Percentiles rank a stretch among this genome's conserved stretches.
phyloP scores from a whole-genome alignment of 257 asterid species.

The Nyctanthes arbortristis region DNA sequence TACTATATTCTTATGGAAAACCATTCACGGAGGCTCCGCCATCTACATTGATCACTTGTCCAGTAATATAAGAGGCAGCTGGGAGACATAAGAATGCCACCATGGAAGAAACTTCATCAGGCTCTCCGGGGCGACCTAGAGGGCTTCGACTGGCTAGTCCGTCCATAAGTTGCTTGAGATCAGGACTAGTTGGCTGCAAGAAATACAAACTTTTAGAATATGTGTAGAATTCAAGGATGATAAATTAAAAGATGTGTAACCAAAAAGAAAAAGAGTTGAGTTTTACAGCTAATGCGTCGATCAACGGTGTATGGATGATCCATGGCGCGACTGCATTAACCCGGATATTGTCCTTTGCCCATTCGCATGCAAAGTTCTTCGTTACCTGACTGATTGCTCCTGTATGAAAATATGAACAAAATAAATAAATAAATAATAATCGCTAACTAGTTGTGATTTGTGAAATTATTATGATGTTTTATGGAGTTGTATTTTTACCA shows the following conservation, averaged over 20 bases:
- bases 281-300: neutral
- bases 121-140: constrained; percentile 47
- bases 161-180: neutral
- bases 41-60: constrained; percentile 62
- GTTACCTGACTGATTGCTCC: constrained; percentile 73
- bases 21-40: constrained; percentile 39
- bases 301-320: neutral
- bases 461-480: neutral
- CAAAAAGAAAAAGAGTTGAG: too few species aligned
- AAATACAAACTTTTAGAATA: neutral
- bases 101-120: constrained; percentile 57
- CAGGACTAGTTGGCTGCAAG: neutral
- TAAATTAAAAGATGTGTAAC: neutral
- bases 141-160: constrained; percentile 44
- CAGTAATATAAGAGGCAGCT: constrained; percentile 63
- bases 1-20: neutral
- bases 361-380: constrained; percentile 65
- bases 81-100: constrained; percentile 75
- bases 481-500: neutral
- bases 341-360: constrained; percentile 71
- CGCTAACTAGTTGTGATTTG: neutral
- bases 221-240: neutral
- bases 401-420: too few species aligned
- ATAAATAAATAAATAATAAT: neutral
- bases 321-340: constrained; percentile 63